Base-by-base conservation (phyloP, 176 grass and related monocot genomes). In the Pontederia crassipes region DNA sequence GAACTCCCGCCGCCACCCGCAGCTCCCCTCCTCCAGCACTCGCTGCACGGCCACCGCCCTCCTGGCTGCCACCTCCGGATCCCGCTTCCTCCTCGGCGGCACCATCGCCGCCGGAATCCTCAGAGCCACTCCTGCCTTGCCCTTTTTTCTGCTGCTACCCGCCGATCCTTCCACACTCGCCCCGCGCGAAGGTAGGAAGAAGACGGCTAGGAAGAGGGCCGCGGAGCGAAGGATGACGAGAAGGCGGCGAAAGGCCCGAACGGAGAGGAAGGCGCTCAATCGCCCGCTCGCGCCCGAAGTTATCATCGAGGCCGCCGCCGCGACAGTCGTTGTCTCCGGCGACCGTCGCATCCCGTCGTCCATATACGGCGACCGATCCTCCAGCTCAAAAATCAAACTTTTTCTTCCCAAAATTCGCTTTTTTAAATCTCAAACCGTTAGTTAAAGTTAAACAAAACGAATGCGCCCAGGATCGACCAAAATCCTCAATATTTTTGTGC, bases 131-230 rank as follows among this genome's bases (percentile, higher is more conserved):
- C 32, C 54, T 62, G 29, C 46, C 64, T 68, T 71, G 58, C 55
- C 64, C 73, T 69, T 62, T 83, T 79, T 74, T 80, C 62, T 70
- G 78, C 64, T 57, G 74, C 83, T 70, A 79, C 61, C 49, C 85
- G 55, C 64, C 71, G 71, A 13, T 78, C 58, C 24, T 0, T 35
- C 58, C 4, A 18, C 48, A 20, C 10, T 47, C 28, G 10, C 58
- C 17, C 18, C 40, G 2, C 11, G 12, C 26, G 49, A 12, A 8
- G 18, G 14, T 12, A 11, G 70, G 58, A 72, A 53, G 17, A 49
- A 58, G 15, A 72, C 27, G 26, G 61, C 45, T 3, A 71, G 15
- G 9, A 72, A n/a, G 28, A 72, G 58, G 24, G 28, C 48, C 0
- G 48, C 57, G 1, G 70, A 46, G 14, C 58, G 48, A 28, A 72